Conservation (phyloP, 108 stramenopile species). For the Pelagomonas calceolata region DNA sequence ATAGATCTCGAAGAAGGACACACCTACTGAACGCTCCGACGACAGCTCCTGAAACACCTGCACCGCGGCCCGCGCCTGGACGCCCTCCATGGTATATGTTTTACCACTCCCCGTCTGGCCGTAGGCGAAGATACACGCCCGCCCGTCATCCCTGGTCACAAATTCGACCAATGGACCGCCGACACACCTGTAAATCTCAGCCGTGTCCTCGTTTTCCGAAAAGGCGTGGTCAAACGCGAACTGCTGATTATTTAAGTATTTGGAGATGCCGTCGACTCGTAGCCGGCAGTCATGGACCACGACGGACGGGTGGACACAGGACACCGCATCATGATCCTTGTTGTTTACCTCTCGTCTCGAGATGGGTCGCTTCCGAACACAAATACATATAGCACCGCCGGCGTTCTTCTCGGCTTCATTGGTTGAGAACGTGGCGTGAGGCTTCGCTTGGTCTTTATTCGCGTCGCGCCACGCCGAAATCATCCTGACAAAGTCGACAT, state of each 20-base stretch:
- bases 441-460: conserved; percentile 26
- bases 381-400: conserved; percentile 57
- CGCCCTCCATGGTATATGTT: conserved; percentile 87
- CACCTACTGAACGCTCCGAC: conserved; percentile 51
- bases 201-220: conserved; percentile 52
- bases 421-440: too few species aligned
- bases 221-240: conserved; percentile 92
- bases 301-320: conserved; percentile 75
- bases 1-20: conserved; percentile 95
- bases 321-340: conserved; percentile 71
- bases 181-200: conserved; percentile 66
- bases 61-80: conserved; percentile 70
- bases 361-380: conserved; percentile 73
- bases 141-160: conserved; percentile 47
- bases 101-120: conserved; percentile 85
- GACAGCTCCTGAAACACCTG: conserved; percentile 66
- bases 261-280: conserved; percentile 92
- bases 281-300: conserved; percentile 89
- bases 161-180: conserved; percentile 81
- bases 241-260: conserved; percentile 83
- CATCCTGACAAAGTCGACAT: conserved; percentile 92
- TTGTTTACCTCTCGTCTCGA: conserved; percentile 58
- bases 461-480: conserved; percentile 68
- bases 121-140: conserved; percentile 88
- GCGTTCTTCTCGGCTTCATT: conserved; percentile 5